A percentile compares a stretch with the other conserved stretches of the same genome.
Evolutionary conservation across 108 stramenopile genomes (phyloP).

Genomic region (Skeletonema potamos): DNA sequence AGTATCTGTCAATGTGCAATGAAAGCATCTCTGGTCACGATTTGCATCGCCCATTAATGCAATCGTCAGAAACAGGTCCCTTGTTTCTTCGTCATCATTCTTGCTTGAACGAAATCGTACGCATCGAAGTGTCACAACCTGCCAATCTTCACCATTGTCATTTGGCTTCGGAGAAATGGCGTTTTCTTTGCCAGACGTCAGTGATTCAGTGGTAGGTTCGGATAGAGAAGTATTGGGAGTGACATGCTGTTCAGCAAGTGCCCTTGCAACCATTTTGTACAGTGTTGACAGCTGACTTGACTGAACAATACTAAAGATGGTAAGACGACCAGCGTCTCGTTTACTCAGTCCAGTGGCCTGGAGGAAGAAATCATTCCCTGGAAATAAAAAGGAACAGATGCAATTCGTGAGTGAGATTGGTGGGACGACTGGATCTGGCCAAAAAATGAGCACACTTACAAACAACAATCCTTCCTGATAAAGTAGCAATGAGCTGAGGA

Average conservation of each 20-base stretch:
- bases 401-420: not conserved
- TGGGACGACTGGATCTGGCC: too few relatives aligned
- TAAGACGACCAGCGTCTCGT: slow-evolving; percentile 56
- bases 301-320: slow-evolving; percentile 81
- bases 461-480: slow-evolving; percentile 72
- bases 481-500: slow-evolving; percentile 80
- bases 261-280: slow-evolving; percentile 73
- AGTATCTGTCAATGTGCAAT: slow-evolving; percentile 70
- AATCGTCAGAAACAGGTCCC: slow-evolving; percentile 41
- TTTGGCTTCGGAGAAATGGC: not conserved
- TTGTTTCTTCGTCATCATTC: slow-evolving; percentile 1
- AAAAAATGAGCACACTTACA: slow-evolving; percentile 50
- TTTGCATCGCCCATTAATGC: slow-evolving; percentile 72
- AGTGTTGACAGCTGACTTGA: slow-evolving; percentile 69
- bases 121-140: slow-evolving; percentile 32
- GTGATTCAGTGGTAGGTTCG: not conserved
- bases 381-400: not conserved
- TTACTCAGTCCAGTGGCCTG: slow-evolving; percentile 57
- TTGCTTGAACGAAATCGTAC: slow-evolving; percentile 17
- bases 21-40: slow-evolving; percentile 75
- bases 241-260: slow-evolving; percentile 35
- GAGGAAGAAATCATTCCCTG: slow-evolving; percentile 79
- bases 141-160: slow-evolving; percentile 22
- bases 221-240: not conserved
- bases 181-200: not conserved